Evolutionary conservation across 345 rosid species (phyloP).

Genomic region (Dovyalis caffra): DNA sequence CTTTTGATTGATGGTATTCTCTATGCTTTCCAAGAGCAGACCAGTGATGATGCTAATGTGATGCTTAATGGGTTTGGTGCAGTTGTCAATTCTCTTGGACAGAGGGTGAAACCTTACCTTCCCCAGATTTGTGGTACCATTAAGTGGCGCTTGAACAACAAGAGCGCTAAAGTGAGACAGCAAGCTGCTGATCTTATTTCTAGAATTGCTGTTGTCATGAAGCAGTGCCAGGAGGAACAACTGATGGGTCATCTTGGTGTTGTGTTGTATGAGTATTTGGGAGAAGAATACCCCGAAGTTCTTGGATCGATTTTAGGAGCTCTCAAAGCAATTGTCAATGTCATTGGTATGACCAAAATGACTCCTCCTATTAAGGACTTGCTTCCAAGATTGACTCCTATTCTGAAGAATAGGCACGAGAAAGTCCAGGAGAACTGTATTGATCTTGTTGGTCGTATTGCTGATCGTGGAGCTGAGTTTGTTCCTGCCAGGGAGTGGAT

Average conservation of each 20-base stretch:
- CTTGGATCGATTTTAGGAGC: slow-evolving; percentile 98
- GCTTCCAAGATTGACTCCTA: slow-evolving; percentile 96
- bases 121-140: slow-evolving; percentile 99
- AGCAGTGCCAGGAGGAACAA: slow-evolving; percentile 97
- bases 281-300: slow-evolving; percentile 99
- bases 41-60: slow-evolving; percentile 94
- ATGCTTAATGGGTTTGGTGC: slow-evolving; percentile 99
- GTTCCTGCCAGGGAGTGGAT: slow-evolving; percentile 99
- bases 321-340: slow-evolving; percentile 96
- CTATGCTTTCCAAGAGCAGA: slow-evolving; percentile 98
- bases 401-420: slow-evolving; percentile 98
- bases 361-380: slow-evolving; percentile 98
- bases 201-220: slow-evolving; percentile 96
- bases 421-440: slow-evolving; percentile 99
- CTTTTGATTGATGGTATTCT: slow-evolving; percentile 96
- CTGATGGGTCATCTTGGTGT: slow-evolving; percentile 99
- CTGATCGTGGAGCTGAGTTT: slow-evolving; percentile 99
- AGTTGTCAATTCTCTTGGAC: slow-evolving; percentile 94
- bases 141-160: slow-evolving; percentile 99
- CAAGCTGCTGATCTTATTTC: slow-evolving; percentile 99
- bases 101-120: slow-evolving; percentile 95
- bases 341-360: slow-evolving; percentile 99
- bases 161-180: slow-evolving; percentile 98
- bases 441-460: slow-evolving; percentile 97
- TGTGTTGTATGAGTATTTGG: slow-evolving; percentile 91